phyloP scores from a whole-genome alignment of 768 basidiomycete genomes.

The Boletus bicolor region DNA sequence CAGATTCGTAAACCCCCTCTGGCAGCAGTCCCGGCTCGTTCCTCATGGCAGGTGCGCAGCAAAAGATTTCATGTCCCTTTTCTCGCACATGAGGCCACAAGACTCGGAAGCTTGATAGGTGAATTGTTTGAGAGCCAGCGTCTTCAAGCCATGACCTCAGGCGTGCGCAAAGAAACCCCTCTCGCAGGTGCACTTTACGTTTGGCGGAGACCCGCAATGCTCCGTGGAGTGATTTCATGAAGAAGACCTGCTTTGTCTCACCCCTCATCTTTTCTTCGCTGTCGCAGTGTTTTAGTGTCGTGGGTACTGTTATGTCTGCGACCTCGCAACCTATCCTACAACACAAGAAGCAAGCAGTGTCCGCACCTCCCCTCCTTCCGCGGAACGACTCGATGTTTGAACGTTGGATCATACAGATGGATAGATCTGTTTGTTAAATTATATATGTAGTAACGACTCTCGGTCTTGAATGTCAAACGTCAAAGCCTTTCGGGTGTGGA shows the following conservation, averaged over 20 bases:
- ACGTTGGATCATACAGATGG: not conserved
- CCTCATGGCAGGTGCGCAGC: constrained; percentile 39
- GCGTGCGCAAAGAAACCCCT: constrained; percentile 43
- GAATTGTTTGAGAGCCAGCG: not conserved
- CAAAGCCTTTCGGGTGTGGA: not conserved
- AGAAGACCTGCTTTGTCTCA: not conserved
- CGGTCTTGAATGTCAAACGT: not conserved
- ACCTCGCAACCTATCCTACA: constrained; percentile 3
- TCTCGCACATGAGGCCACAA: constrained; percentile 9
- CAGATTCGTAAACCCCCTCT: constrained; percentile 28
- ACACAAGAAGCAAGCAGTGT: not conserved
- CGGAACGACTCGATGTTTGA: not conserved
- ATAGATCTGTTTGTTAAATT: not conserved
- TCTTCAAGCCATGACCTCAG: constrained; percentile 19
- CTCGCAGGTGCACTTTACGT: constrained; percentile 50
- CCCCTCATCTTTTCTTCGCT: not conserved
- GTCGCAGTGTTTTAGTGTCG: constrained; percentile 14
- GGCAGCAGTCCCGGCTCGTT: constrained; percentile 6
- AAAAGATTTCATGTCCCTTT: not conserved
- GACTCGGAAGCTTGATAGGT: constrained; percentile 22
- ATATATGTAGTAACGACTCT: not conserved
- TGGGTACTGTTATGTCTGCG: constrained; percentile 12
- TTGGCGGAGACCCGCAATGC: constrained; percentile 56
- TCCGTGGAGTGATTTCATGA: constrained; percentile 36
- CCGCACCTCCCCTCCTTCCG: not conserved